A percentile compares a stretch with the other conserved stretches of the same genome.
Evolutionary conservation across 1,284 basidiomycete genomes (phyloP).

Genomic region (Cryptococcus maquisensis): DNA sequence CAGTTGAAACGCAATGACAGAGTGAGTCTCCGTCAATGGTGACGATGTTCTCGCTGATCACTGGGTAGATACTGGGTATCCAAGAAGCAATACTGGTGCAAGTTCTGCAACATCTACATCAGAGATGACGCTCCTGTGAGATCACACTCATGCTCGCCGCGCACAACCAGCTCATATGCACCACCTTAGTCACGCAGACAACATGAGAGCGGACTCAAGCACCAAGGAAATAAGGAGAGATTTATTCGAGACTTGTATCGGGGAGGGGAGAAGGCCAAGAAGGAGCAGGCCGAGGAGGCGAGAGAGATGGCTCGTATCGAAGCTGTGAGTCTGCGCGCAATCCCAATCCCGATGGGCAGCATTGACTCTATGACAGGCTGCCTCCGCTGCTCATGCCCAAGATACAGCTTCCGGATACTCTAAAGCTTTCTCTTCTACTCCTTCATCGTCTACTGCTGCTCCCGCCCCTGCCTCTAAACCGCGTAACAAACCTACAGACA

Average conservation of each 20-base stretch:
- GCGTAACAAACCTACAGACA: slow-evolving; percentile 58
- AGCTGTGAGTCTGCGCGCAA: slow-evolving; percentile 54
- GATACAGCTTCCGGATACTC: slow-evolving; percentile 10
- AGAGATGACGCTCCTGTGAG: slow-evolving; percentile 77
- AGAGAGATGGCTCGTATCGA: slow-evolving; percentile 82
- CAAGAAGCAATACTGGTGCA: slow-evolving; percentile 53
- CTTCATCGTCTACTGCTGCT: slow-evolving; percentile 19
- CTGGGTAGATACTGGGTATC: slow-evolving; percentile 51
- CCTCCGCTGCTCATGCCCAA: slow-evolving; percentile 38
- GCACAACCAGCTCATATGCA: background rate
- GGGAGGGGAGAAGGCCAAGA: slow-evolving; percentile 78
- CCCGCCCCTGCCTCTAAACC: slow-evolving; percentile 17
- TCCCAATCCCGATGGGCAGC: too few species aligned
- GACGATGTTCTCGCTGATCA: background rate
- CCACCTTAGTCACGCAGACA: slow-evolving; percentile 66
- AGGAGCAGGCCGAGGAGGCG: slow-evolving; percentile 79
- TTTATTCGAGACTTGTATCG: slow-evolving; percentile 91
- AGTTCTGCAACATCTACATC: slow-evolving; percentile 56
- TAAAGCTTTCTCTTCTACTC: slow-evolving; percentile 11
- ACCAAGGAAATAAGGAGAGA: slow-evolving; percentile 90
- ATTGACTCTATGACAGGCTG: slow-evolving; percentile 22
- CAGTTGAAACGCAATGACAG: slow-evolving; percentile 17
- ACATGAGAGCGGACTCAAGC: slow-evolving; percentile 88
- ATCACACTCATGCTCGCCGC: background rate
- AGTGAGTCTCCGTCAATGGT: slow-evolving; percentile 15